Percentiles rank a stretch among this genome's conserved stretches.
phyloP scores from a whole-genome alignment of 1,139 yeast genomes.

The Yarrowia galli region DNA sequence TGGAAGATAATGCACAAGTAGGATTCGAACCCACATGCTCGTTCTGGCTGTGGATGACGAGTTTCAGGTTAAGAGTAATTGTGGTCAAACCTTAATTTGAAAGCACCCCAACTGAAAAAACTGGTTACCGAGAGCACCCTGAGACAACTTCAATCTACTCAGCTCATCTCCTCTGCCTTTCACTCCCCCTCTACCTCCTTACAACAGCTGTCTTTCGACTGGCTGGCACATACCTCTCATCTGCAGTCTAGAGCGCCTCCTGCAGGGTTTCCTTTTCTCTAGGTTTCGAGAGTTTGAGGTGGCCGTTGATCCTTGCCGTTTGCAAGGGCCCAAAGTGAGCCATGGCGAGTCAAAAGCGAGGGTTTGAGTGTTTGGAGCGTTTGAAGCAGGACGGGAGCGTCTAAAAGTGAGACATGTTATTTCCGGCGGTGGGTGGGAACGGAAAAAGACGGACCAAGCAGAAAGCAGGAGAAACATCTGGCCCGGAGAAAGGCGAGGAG shows the following conservation, averaged over 20 bases:
- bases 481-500: background rate
- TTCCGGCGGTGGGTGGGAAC: slow-evolving; percentile 7
- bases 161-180: background rate
- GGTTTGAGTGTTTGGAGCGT: too few species aligned
- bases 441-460: background rate
- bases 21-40: background rate
- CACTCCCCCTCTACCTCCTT: background rate
- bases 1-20: background rate
- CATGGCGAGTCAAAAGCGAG: background rate
- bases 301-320: background rate
- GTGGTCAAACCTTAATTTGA: too few species aligned
- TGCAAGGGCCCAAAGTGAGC: background rate
- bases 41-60: too few species aligned
- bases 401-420: slow-evolving; percentile 9
- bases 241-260: slow-evolving; percentile 21
- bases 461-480: background rate
- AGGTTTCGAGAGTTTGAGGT: background rate
- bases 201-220: background rate
- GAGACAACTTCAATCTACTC: background rate
- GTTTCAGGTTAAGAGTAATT: too few species aligned
- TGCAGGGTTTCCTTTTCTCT: background rate
- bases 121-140: too few species aligned
- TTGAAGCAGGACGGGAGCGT: too few species aligned
- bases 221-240: background rate
- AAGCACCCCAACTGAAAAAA: too few species aligned